Base-by-base conservation (phyloP, 208 protist genomes). In the Herpetomonas muscarum region DNA sequence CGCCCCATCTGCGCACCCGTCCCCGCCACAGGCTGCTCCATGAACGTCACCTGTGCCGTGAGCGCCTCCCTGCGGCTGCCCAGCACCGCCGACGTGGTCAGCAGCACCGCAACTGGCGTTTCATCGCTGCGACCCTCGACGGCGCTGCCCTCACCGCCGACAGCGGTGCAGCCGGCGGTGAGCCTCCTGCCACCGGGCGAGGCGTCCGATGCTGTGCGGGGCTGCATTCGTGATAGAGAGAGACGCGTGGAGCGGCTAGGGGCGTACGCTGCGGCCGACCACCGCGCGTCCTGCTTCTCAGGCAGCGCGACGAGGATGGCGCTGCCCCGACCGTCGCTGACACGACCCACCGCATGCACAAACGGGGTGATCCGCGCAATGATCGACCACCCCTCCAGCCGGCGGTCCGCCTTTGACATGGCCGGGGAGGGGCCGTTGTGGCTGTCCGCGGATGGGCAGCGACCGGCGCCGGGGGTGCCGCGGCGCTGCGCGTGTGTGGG, bases 351-450 rank as follows among this genome's bases (percentile, higher is more conserved):
- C 12, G 88, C 84, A 57, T 94, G 84, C 34, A 70, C 76, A 59
- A 89, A 92, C 25, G 76, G 70, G 1, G 73, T 72, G 22, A 94
- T 71, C 46, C 89, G 85, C 26, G 88, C 81, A 61, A 94, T 83
- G 15, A 79, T 66, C 0, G 72, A 74, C 81, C 75, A 89, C 7
- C 79, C 79, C 45, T 85, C 65, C 32, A 70, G 15, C 39, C 61
- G 70, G 47, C 10, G 58, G 68, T 5, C 61, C 49, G 34, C 60
- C 42, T n/a, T 61, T 29, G 21, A 50, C 52, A 41, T 24, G 52
- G 41, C 50, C 42, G 29, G 36, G 26, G 42, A 77, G 39, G 50
- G 22, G 50, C 55, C 39, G 52, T 60, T 62, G 42, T 45, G 57
- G 28, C 41, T 55, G 48, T 39, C 10, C 34, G 34, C 10, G 34